phyloP scores from a whole-genome alignment of 2,329 filamentous ascomycete species.

The Cordyceps farinosa region DNA sequence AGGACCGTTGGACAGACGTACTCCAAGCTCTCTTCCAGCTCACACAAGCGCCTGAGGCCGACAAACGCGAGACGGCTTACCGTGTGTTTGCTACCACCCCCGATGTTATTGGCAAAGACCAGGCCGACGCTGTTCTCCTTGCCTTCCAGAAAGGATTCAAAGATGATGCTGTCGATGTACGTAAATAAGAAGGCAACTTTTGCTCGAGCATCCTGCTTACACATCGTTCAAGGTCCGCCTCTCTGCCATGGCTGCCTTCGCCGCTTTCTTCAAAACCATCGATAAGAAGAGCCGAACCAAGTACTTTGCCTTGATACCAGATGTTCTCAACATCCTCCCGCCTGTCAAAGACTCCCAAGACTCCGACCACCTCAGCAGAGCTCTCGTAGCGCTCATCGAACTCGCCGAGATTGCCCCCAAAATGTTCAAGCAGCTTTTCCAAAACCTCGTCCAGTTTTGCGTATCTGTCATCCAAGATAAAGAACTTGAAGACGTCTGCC shows the following conservation, averaged over 20 bases:
- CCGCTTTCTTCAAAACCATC: conserved; percentile 90
- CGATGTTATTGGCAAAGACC: conserved; percentile 91
- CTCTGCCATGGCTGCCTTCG: conserved; percentile 93
- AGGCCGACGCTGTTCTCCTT: conserved; percentile 82
- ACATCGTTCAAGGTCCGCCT: conserved; percentile 65
- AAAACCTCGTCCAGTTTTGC: conserved; percentile 86
- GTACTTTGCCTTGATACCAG: conserved; percentile 81
- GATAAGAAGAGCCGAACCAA: conserved; percentile 83
- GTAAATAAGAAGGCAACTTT: conserved; percentile 25
- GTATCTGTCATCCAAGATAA: conserved; percentile 95
- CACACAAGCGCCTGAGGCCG: conserved; percentile 78
- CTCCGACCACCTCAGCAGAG: conserved; percentile 86
- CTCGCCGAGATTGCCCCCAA: conserved; percentile 90
- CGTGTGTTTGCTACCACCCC: conserved; percentile 94
- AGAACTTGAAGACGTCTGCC: conserved; percentile 81
- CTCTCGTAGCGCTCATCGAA: conserved; percentile 87
- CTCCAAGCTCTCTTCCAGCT: conserved; percentile 82
- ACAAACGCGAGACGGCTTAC: conserved; percentile 88
- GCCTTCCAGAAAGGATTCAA: conserved; percentile 92
- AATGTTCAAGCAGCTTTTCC: conserved; percentile 97
- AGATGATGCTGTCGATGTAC: conserved; percentile 75
- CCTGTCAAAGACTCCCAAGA: conserved; percentile 90
- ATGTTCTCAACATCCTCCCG: conserved; percentile 89
- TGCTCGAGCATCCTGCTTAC: conserved; percentile 20
- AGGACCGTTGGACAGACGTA: conserved; percentile 84